Evolutionary conservation across 352 stramenopile species (phyloP), one percentile per base, ranked within the genome.

Genomic region (Globisporangium solare): DNA sequence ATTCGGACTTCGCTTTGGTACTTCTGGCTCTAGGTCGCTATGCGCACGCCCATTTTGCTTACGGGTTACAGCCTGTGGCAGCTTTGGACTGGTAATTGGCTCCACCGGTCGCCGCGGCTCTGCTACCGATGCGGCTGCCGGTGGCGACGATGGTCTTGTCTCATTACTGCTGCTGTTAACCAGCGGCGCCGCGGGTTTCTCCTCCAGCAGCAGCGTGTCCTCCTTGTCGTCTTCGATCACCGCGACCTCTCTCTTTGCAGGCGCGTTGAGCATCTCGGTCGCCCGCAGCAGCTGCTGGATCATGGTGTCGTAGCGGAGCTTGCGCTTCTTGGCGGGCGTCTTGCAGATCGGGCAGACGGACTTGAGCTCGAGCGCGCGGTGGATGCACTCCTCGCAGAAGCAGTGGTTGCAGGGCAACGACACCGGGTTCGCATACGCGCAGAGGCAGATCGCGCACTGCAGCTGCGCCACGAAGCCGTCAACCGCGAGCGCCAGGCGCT

Each of bases 341-440:
- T 93, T 95, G 73, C 85, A 95, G 54, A 95, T 92, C 7, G 85
- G 85, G 47, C 85, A 95, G 47, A 78, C 55, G 17, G 76, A 55
- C 61, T 90, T 91, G 61, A 93, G 77, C 61, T 89, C 77, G 14
- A 95, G 66, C 42, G 83, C 79, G 51, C 81, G 81, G 60, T 91
- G 73, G 67, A 95, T 95, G 67, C 85, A 95, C 56, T 91, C 80
- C 56, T 92, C 78, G 53, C 85, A 95, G 64, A 93, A 95, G 64
- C 77, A 92, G 70, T 95, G 85, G 60, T 93, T 90, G 62, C 85
- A 95, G 17, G 85, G 85, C 61, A 95, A 60, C 11, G 85, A 93
- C 37, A 79, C 71, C 24, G 85, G 81, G 32, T 61, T 74, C 7
- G 73, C 68, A 64, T 92, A 90, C 39, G 76, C 68, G 63, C 78